Conservation (phyloP, 495 filamentous ascomycete species). For the Hypoxylon cercidicola region DNA sequence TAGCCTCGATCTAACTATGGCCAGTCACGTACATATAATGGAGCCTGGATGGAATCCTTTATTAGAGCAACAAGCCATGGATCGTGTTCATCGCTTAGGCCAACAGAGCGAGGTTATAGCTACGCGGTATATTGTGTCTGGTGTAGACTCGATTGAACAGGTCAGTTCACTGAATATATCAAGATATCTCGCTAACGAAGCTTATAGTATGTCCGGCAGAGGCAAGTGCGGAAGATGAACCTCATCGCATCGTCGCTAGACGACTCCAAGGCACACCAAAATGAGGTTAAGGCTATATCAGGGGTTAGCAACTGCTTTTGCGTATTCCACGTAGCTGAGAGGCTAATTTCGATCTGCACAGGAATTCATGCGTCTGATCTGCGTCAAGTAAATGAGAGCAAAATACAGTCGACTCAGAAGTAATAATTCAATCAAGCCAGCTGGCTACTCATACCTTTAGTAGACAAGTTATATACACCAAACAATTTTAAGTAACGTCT, state of each 20-base stretch:
- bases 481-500: too few species aligned
- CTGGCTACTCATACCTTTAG: too few species aligned
- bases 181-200: neutral
- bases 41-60: constrained; percentile 64
- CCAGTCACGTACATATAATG: constrained; percentile 55
- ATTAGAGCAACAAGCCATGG: constrained; percentile 60
- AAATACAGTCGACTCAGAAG: too few species aligned
- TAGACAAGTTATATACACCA: too few species aligned
- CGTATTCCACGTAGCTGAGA: neutral
- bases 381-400: too few species aligned
- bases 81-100: constrained; percentile 54
- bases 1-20: constrained; percentile 58
- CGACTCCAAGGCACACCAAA: neutral
- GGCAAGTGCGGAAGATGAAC: constrained; percentile 15
- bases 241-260: constrained; percentile 15
- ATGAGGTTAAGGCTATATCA: constrained; percentile 8
- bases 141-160: constrained; percentile 57
- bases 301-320: constrained; percentile 6
- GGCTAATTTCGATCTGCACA: neutral
- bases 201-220: constrained; percentile 14
- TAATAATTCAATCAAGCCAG: too few species aligned
- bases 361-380: constrained; percentile 5
- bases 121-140: constrained; percentile 47
- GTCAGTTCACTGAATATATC: constrained; percentile 36
- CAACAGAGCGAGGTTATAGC: constrained; percentile 54